Evolutionary conservation across 192 early-diverging fungal species (phyloP), one percentile per base, ranked within the genome.

Genomic region (Chytriomyces sp.): DNA sequence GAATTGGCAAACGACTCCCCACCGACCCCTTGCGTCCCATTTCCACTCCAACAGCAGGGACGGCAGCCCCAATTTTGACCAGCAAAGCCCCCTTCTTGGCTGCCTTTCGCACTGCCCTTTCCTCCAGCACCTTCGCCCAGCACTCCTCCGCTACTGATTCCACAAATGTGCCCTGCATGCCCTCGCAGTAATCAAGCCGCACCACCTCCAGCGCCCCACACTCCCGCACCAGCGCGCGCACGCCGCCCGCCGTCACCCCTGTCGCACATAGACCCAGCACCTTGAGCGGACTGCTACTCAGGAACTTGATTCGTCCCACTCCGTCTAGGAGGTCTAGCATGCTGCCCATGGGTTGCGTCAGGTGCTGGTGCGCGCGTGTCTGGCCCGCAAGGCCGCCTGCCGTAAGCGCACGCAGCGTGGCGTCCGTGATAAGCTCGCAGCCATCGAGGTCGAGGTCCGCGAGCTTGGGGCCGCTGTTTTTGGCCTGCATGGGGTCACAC

Each of bases 181-280:
- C 34, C 10, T 66, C 66, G 36, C 74, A 75, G 7, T 44, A 55
- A 59, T 75, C 74, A 30, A 75, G 26, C 34, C 74, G 64, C 4
- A 75, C 39, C 52, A 62, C 66, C 32, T 17, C 57, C 17, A 75
- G 34, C 32, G 49, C 73, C 2, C 57, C 65, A 59, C 74, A 75
- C 33, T 67, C 74, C 28, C 74, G 7, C 14, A 67, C 65, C 4
- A 75, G 41, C 10, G 28, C 12, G 10, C 62, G 25, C 17, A 75
- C 64, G 37, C 39, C 56, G 6, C 4, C 56, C 17, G 64, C 52
- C 19, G 34, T 36, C 6, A 67, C 56, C 1, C 17, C 14, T 10
- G 74, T 69, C 32, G 19, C 74, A 28, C 32, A 30, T 1, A 67
- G 34, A 10, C 55, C 68, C 7, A 70, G 22, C 1, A n/a, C 22